Percentiles rank a stretch among this genome's conserved stretches.
phyloP scores from a whole-genome alignment of 1,284 basidiomycete species.

The Cryptococcus neoformans region DNA sequence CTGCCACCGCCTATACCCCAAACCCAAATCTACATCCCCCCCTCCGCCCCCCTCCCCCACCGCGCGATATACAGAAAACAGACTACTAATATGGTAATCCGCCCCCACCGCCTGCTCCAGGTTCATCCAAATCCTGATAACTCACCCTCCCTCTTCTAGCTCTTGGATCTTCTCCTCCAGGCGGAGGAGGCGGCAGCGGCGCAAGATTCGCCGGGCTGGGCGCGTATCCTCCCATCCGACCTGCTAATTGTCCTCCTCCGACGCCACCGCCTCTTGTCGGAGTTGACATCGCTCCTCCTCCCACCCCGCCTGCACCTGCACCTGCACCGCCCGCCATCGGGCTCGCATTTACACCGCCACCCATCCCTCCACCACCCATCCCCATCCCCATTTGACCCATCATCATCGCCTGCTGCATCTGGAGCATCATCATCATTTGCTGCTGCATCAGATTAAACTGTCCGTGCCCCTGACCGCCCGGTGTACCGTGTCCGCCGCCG shows the following conservation, averaged over 20 bases:
- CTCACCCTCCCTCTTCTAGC: constrained; percentile 43
- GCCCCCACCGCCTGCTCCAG: constrained; percentile 34
- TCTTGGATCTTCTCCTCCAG: constrained; percentile 45
- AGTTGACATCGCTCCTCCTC: constrained; percentile 3
- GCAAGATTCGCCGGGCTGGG: background rate
- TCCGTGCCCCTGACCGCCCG: constrained; percentile 5
- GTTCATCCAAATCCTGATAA: constrained; percentile 47
- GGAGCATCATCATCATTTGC: constrained; percentile 51
- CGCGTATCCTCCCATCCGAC: constrained; percentile 26
- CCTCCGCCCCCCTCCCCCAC: no score
- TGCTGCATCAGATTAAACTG: constrained; percentile 43
- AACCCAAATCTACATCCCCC: no score
- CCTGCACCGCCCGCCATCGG: constrained; percentile 1
- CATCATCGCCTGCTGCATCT: constrained; percentile 48
- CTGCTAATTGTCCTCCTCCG: constrained; percentile 10
- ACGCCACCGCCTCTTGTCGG: constrained; percentile 3
- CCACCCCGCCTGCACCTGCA: background rate
- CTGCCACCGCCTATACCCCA: no score
- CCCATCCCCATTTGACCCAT: constrained; percentile 22
- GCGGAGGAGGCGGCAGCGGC: constrained; percentile 26
- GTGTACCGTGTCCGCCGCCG: background rate
- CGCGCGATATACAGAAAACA: no score
- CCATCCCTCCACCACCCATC: background rate
- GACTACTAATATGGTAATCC: constrained; percentile 42
- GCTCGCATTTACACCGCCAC: no score